Conservation (phyloP, 345 rosid species). For the Salix arbutifolia region DNA sequence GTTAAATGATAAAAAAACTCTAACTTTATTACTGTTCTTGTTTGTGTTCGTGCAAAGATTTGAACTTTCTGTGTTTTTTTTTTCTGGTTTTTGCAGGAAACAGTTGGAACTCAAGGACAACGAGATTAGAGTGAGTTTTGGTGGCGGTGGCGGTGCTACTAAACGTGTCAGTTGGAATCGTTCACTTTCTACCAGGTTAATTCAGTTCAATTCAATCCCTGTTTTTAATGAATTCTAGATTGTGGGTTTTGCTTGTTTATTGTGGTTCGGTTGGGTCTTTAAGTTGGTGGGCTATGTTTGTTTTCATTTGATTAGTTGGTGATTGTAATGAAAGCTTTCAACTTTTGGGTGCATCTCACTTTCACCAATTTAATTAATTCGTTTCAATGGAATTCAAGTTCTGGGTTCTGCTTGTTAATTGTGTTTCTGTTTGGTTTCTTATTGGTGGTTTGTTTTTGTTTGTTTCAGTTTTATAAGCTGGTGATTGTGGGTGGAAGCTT, state of each 20-base stretch:
- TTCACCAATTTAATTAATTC: too few species aligned
- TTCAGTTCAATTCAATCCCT: not conserved
- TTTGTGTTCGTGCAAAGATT: not conserved
- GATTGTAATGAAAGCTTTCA: too few species aligned
- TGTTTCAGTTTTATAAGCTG: too few species aligned
- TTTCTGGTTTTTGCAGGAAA: constrained; percentile 18
- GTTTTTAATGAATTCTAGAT: not conserved
- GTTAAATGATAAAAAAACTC: not conserved
- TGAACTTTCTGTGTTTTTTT: not conserved
- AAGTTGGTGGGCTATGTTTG: not conserved
- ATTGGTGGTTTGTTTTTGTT: too few species aligned
- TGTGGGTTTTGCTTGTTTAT: not conserved
- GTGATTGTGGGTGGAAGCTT: too few species aligned
- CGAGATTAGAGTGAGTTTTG: constrained; percentile 47
- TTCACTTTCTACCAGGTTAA: constrained; percentile 81
- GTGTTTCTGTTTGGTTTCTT: too few species aligned
- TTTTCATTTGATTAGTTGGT: not conserved
- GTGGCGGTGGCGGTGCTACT: constrained; percentile 26
- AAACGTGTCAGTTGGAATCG: constrained; percentile 90
- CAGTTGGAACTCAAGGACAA: constrained; percentile 17
- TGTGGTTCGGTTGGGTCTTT: not conserved
- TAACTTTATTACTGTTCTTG: not conserved
- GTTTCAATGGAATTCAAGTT: too few species aligned
- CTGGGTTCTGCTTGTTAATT: too few species aligned
- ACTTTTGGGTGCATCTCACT: too few species aligned